Evolutionary conservation across 768 basidiomycete genomes (phyloP).

Genomic region (Suillus tomentosus): DNA sequence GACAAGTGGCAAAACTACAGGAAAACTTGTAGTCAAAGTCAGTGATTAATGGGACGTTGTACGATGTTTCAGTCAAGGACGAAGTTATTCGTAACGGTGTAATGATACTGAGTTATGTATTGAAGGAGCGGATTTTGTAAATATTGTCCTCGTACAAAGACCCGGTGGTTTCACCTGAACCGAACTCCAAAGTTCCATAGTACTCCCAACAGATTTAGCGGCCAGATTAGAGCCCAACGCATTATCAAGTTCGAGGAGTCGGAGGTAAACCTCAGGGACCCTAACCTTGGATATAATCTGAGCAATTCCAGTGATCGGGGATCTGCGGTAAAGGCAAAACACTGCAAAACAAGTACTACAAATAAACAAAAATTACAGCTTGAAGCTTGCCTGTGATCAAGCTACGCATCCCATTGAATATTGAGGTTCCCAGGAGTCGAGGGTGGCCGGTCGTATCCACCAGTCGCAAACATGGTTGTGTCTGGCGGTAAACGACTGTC

Average conservation of each 20-base stretch:
- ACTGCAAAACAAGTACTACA: too few relatives aligned
- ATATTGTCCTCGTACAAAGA: not conserved
- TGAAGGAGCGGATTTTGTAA: not conserved
- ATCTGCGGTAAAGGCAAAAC: too few relatives aligned
- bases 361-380: too few relatives aligned
- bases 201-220: not conserved
- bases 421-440: not conserved
- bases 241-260: too few relatives aligned
- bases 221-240: too few relatives aligned
- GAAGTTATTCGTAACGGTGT: not conserved
- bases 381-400: too few relatives aligned
- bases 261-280: too few relatives aligned
- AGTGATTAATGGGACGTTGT: conserved; percentile 17
- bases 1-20: conserved; percentile 72
- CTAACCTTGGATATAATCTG: too few relatives aligned
- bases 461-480: not conserved
- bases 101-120: not conserved
- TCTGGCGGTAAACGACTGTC: not conserved
- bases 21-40: conserved; percentile 85
- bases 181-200: not conserved
- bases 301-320: too few relatives aligned
- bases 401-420: too few relatives aligned
- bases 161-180: not conserved
- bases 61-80: not conserved
- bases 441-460: not conserved